phyloP scores from a whole-genome alignment of 805 yeast species.

The Metschnikowia continentalis region DNA sequence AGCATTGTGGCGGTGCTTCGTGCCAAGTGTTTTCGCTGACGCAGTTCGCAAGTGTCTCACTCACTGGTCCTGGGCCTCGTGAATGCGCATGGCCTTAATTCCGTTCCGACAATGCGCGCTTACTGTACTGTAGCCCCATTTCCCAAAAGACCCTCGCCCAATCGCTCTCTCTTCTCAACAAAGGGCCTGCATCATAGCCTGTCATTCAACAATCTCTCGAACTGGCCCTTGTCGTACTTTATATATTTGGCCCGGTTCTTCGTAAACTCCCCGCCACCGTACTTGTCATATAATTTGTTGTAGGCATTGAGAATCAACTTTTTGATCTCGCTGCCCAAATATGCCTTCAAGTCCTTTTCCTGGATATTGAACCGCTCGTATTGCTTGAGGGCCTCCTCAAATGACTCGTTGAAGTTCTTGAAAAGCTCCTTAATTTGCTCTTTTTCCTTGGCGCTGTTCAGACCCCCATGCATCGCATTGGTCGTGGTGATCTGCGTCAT shows the following conservation, averaged over 20 bases:
- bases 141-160: background rate
- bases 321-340: conserved; percentile 67
- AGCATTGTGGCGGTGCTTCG: background rate
- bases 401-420: conserved; percentile 72
- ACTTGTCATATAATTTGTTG: conserved; percentile 77
- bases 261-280: conserved; percentile 63
- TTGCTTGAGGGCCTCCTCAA: conserved; percentile 69
- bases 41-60: background rate
- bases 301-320: conserved; percentile 77
- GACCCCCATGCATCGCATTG: conserved; percentile 37
- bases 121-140: background rate
- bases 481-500: conserved; percentile 64
- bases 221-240: conserved; percentile 52
- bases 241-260: conserved; percentile 69
- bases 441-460: conserved; percentile 59
- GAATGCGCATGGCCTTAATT: background rate
- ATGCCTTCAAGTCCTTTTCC: conserved; percentile 60
- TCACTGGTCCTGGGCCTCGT: background rate
- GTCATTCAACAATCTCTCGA: conserved; percentile 29
- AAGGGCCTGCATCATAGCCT: conserved; percentile 6
- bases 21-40: background rate
- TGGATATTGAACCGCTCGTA: conserved; percentile 63
- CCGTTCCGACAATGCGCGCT: background rate
- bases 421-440: conserved; percentile 83
- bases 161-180: background rate